phyloP scores from a whole-genome alignment of 1,284 basidiomycete species.

The Cystobasidium sp. region DNA sequence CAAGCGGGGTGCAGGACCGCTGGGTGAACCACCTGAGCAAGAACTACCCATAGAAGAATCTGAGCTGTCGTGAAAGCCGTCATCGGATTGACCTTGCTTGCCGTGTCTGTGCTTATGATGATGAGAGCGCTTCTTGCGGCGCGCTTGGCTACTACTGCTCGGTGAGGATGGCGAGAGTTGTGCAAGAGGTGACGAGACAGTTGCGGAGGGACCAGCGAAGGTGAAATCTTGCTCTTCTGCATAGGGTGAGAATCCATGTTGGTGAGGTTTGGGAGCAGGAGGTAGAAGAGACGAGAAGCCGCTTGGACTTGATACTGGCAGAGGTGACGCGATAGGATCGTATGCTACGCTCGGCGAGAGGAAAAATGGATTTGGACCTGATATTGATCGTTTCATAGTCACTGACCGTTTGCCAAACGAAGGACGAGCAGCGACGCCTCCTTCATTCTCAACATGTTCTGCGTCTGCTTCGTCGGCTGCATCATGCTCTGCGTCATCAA shows the following conservation, averaged over 20 bases:
- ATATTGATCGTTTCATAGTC: constrained; percentile 4
- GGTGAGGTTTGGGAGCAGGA: constrained; percentile 39
- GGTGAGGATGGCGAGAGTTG: constrained; percentile 20
- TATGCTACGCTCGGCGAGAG: constrained; percentile 16
- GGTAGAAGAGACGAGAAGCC: constrained; percentile 13
- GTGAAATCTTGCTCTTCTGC: constrained; percentile 17
- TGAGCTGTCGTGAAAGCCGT: constrained; percentile 22
- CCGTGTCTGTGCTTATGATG: not conserved
- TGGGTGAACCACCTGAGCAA: not conserved
- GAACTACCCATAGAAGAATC: constrained; percentile 6
- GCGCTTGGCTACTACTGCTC: not conserved
- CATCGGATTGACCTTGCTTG: constrained; percentile 8
- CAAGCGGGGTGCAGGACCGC: not conserved
- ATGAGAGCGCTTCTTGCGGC: constrained; percentile 14
- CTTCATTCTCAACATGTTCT: not conserved
- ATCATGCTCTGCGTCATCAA: not conserved
- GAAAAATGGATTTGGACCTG: constrained; percentile 12
- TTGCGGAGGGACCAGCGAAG: not conserved
- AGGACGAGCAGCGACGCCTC: not conserved
- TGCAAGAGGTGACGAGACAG: constrained; percentile 14
- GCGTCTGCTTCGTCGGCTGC: constrained; percentile 7
- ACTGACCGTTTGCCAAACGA: not conserved
- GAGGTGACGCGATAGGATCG: constrained; percentile 12
- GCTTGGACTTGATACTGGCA: not conserved
- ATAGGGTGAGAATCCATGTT: constrained; percentile 41